A percentile compares a stretch with the other conserved stretches of the same genome.
These are phyloP conservation scores for Dissophora globulifera DNA, from an alignment of 192 early-diverging fungal genomes.

Conservation along the genomic window DNA sequence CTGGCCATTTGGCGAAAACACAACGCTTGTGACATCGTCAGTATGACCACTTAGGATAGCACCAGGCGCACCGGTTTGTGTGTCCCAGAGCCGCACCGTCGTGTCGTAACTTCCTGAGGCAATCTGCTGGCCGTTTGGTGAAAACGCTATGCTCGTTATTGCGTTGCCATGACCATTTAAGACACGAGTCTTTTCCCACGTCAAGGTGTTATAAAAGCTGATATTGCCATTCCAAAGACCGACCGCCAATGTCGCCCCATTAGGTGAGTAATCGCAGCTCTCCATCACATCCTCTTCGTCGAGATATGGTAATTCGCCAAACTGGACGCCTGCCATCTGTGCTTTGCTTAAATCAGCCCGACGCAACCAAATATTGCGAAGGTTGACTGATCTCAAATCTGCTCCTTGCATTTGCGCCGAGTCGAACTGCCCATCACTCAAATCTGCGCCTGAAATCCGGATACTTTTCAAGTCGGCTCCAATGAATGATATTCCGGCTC, in stretches of 20 bases:
- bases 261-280: neutral
- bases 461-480: slow-evolving; percentile 8
- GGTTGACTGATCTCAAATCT: neutral
- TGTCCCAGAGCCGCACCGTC: neutral
- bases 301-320: slow-evolving; percentile 6
- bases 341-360: neutral
- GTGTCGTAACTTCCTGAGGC: neutral
- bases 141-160: neutral
- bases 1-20: neutral
- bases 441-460: slow-evolving; percentile 11
- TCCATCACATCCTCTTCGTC: neutral
- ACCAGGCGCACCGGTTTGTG: neutral
- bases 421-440: slow-evolving; percentile 9
- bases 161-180: neutral
- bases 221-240: neutral
- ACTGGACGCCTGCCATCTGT: neutral
- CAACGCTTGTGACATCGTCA: neutral
- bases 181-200: neutral
- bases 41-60: neutral
- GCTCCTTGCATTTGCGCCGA: slow-evolving; percentile 3
- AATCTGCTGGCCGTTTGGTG: slow-evolving; percentile 1
- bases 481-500: neutral
- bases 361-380: neutral
- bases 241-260: neutral
- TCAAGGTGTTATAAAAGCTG: slow-evolving; percentile 1